These are phyloP conservation scores for Rhizophora mangle DNA, from an alignment of 345 rosid genomes.

Conservation along the genomic window DNA sequence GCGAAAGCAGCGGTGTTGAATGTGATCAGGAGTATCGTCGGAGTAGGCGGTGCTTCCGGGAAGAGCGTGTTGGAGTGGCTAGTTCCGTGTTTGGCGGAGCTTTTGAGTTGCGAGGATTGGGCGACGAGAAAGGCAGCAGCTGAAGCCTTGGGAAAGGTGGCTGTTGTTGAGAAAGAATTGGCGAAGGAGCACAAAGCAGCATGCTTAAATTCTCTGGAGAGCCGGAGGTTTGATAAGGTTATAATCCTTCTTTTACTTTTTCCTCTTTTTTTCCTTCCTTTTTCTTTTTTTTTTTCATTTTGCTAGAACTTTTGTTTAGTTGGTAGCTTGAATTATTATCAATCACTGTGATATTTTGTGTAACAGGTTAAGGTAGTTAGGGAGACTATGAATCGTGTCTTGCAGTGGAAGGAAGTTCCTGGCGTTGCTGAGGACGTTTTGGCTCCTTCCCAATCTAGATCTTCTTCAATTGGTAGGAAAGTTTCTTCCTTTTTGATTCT, in stretches of 20 bases:
- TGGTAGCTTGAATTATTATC: neutral
- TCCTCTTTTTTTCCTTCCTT: neutral
- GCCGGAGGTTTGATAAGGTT: slow-evolving; percentile 87
- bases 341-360: neutral
- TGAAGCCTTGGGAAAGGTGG: slow-evolving; percentile 71
- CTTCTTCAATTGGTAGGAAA: slow-evolving; percentile 42
- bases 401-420: slow-evolving; percentile 77
- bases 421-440: slow-evolving; percentile 42
- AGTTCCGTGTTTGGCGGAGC: slow-evolving; percentile 57
- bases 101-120: slow-evolving; percentile 77
- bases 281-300: neutral
- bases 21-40: slow-evolving; percentile 59
- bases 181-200: slow-evolving; percentile 49
- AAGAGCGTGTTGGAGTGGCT: slow-evolving; percentile 62
- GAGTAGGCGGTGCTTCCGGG: slow-evolving; percentile 51
- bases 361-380: slow-evolving; percentile 79
- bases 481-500: slow-evolving; percentile 9
- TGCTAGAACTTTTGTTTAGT: neutral
- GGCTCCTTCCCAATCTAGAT: slow-evolving; percentile 36
- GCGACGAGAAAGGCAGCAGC: slow-evolving; percentile 85
- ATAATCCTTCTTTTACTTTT: neutral
- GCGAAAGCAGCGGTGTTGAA: slow-evolving; percentile 69
- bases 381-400: slow-evolving; percentile 75
- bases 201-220: slow-evolving; percentile 50
- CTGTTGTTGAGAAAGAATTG: slow-evolving; percentile 51